These are phyloP conservation scores for Backusella luteola DNA, from an alignment of 192 early-diverging fungal species.

Conservation along the genomic window DNA sequence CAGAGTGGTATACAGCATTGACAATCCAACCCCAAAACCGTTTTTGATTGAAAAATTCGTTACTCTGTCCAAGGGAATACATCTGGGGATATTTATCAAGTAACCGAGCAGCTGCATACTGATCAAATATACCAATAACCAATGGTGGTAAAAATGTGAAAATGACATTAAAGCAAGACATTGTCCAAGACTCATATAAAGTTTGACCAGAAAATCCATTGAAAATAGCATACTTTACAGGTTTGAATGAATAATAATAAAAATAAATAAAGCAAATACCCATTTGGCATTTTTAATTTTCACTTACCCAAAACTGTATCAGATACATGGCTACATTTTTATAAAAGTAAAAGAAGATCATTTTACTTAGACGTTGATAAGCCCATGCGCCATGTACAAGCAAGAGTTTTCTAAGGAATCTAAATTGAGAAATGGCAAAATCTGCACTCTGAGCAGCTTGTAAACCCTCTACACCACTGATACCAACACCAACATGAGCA, in stretches of 20 bases:
- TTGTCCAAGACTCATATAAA: slow-evolving; percentile 91
- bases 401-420: slow-evolving; percentile 87
- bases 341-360: slow-evolving; percentile 96
- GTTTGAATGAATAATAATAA: background rate
- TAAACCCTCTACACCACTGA: slow-evolving; percentile 90
- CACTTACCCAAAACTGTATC: slow-evolving; percentile 86
- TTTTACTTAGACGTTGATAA: slow-evolving; percentile 88
- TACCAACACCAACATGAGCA: slow-evolving; percentile 94
- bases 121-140: slow-evolving; percentile 92
- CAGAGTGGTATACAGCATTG: slow-evolving; percentile 92
- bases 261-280: background rate
- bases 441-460: slow-evolving; percentile 93
- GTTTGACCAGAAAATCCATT: slow-evolving; percentile 94
- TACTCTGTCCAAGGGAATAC: slow-evolving; percentile 60
- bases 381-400: slow-evolving; percentile 94
- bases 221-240: slow-evolving; percentile 60
- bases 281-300: background rate
- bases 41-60: slow-evolving; percentile 68
- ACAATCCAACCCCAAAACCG: slow-evolving; percentile 90
- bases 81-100: slow-evolving; percentile 93
- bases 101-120: slow-evolving; percentile 80
- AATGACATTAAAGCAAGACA: slow-evolving; percentile 88
- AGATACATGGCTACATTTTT: slow-evolving; percentile 96
- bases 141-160: slow-evolving; percentile 90
- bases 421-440: slow-evolving; percentile 96